Percentiles rank a stretch among this genome's conserved stretches.
phyloP scores from a whole-genome alignment of 2,329 filamentous ascomycete genomes.

The Talaromyces piceae region DNA sequence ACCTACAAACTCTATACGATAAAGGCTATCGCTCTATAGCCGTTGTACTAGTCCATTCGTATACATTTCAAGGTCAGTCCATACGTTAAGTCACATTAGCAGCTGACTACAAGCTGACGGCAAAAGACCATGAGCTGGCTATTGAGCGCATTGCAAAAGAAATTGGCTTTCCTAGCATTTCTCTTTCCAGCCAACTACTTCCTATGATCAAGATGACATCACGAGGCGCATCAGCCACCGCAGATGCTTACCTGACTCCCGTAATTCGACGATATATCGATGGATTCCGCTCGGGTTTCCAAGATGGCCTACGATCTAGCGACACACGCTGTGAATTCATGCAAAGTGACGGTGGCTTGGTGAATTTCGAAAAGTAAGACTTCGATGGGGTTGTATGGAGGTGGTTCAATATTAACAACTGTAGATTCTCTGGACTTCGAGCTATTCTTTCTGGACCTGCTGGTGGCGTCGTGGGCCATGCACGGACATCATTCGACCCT shows the following conservation, averaged over 20 bases:
- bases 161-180: conserved; percentile 64
- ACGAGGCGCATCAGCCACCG: conserved; percentile 63
- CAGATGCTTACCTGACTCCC: conserved; percentile 67
- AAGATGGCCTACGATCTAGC: conserved; percentile 53
- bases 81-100: neutral
- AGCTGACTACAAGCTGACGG: neutral
- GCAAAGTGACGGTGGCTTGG: conserved; percentile 9
- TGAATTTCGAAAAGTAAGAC: conserved; percentile 9
- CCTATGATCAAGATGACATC: conserved; percentile 72
- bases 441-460: conserved; percentile 83
- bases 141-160: conserved; percentile 66
- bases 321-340: conserved; percentile 9
- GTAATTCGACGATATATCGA: conserved; percentile 62
- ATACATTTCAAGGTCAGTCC: conserved; percentile 58
- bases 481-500: conserved; percentile 79
- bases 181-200: conserved; percentile 67
- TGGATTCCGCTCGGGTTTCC: conserved; percentile 53
- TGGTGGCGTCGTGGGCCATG: conserved; percentile 87
- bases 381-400: too few relatives aligned
- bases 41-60: conserved; percentile 64
- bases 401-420: conserved; percentile 51
- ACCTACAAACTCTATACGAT: conserved; percentile 47
- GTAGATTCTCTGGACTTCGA: conserved; percentile 67
- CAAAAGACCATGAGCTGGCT: conserved; percentile 60
- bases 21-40: conserved; percentile 30